Base-by-base conservation (phyloP, 371 early-diverging fungal genomes). In the Circinella minor region DNA sequence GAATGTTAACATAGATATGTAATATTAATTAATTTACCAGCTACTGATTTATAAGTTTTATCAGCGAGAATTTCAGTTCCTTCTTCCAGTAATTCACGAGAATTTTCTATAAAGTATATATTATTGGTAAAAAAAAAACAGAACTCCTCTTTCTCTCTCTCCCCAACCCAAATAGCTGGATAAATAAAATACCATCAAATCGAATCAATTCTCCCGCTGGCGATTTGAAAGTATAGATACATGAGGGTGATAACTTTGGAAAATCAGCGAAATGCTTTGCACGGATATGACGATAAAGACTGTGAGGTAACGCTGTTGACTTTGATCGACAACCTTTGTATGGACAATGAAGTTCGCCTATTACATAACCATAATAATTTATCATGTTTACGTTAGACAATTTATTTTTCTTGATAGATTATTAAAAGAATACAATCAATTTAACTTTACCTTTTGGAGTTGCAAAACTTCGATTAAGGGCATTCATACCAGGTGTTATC, bases 51-150 rank as follows among this genome's bases (percentile, higher is more conserved):
- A 15, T 17, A 51, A n/a, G n/a, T 51, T 51, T 15, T 51, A 14
- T 51, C 51, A n/a, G 51, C n/a, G 5, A 51, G 14, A n/a, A 51
- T 51, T 5, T 14, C 17, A 17, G 51, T n/a, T 51, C 51, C 51
- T 51, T 51, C 51, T 51, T 51, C 51, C 8, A 51, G 51, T n/a
- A 51, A 51, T 14, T 51, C 51, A n/a, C 51, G 51, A 51, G 51
- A 14, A n/a, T 51, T 51, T 51, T 51, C 51, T 51, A 51, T 43
- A 9, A 6, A 43, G 11, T 11, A 11, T 9, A 43, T 11, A 43
- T 43, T 43, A 43, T 43, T 43, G 11, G 43, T 27, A 27, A 27
- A 27, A 27, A 2, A 27, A 27, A 27, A 27, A n/a, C n/a, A n/a
- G 27, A 27, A n/a, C n/a, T n/a, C n/a, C n/a, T n/a, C n/a, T n/a